phyloP scores from a whole-genome alignment of 2,329 filamentous ascomycete species.

The Penicillium sp. region DNA sequence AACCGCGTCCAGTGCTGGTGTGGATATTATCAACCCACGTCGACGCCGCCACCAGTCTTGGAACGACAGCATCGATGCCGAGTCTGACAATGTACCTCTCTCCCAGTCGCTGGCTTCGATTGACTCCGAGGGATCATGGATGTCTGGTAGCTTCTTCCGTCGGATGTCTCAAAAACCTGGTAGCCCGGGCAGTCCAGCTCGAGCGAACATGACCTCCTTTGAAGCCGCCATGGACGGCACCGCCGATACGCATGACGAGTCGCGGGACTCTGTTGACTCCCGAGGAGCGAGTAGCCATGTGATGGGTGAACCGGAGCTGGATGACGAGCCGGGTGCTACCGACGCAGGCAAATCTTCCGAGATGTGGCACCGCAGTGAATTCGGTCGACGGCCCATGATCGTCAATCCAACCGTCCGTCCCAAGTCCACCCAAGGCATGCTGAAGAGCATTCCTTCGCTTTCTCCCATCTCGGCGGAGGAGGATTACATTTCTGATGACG shows the following conservation, averaged over 20 bases:
- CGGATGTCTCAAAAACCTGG: constrained; percentile 45
- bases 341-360: constrained; percentile 34
- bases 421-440: constrained; percentile 61
- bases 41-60: constrained; percentile 37
- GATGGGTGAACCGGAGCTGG: constrained; percentile 56
- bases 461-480: constrained; percentile 34
- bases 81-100: constrained; percentile 49
- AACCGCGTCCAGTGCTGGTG: constrained; percentile 24
- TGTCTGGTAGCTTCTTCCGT: constrained; percentile 69
- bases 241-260: constrained; percentile 43
- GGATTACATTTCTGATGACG: constrained; percentile 34
- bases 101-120: constrained; percentile 90
- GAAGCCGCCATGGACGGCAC: constrained; percentile 45
- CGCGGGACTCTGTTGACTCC: constrained; percentile 28
- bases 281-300: constrained; percentile 43
- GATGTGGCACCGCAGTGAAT: constrained; percentile 52
- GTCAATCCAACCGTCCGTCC: constrained; percentile 58
- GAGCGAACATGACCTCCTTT: constrained; percentile 43
- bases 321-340: constrained; percentile 23
- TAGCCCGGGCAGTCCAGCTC: constrained; percentile 35
- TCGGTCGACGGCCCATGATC: constrained; percentile 61
- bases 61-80: constrained; percentile 51
- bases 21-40: constrained; percentile 30
- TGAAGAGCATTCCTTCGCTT: constrained; percentile 50
- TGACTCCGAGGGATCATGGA: constrained; percentile 94